A percentile compares a stretch with the other conserved stretches of the same genome.
Evolutionary conservation across 169 alveolate species (phyloP).

Genomic region (Cardiosporidium cionae): DNA sequence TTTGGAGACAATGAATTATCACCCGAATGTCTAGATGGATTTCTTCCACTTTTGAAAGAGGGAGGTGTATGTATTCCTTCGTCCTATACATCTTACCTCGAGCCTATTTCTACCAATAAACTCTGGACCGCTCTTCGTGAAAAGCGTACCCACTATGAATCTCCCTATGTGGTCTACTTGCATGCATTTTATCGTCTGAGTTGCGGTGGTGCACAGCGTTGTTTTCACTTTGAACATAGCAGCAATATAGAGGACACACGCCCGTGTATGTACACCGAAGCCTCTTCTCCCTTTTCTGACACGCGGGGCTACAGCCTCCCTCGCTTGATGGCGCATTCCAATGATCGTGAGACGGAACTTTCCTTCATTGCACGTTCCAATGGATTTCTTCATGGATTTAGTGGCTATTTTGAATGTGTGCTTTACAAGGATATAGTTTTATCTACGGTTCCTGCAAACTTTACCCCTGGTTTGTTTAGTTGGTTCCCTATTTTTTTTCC

Average conservation of each 20-base stretch:
- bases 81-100: slow-evolving; percentile 46
- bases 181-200: background rate
- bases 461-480: slow-evolving; percentile 54
- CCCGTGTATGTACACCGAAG: too few species aligned
- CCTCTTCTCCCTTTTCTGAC: background rate
- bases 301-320: too few species aligned
- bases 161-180: slow-evolving; percentile 1
- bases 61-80: slow-evolving; percentile 55
- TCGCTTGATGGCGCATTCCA: background rate
- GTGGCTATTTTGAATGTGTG: slow-evolving; percentile 61
- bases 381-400: slow-evolving; percentile 57
- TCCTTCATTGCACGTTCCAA: background rate
- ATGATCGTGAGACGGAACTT: background rate
- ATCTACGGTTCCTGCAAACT: slow-evolving; percentile 54
- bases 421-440: slow-evolving; percentile 44
- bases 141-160: background rate
- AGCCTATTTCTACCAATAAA: slow-evolving; percentile 51
- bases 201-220: background rate
- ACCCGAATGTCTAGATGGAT: slow-evolving; percentile 70
- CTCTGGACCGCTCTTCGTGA: slow-evolving; percentile 40
- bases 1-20: slow-evolving; percentile 75
- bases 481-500: slow-evolving; percentile 80
- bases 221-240: slow-evolving; percentile 12
- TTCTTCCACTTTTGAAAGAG: slow-evolving; percentile 36
- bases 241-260: background rate